Conservation (phyloP, 192 early-diverging fungal species). For the Rhizoclosmatium sp. region DNA sequence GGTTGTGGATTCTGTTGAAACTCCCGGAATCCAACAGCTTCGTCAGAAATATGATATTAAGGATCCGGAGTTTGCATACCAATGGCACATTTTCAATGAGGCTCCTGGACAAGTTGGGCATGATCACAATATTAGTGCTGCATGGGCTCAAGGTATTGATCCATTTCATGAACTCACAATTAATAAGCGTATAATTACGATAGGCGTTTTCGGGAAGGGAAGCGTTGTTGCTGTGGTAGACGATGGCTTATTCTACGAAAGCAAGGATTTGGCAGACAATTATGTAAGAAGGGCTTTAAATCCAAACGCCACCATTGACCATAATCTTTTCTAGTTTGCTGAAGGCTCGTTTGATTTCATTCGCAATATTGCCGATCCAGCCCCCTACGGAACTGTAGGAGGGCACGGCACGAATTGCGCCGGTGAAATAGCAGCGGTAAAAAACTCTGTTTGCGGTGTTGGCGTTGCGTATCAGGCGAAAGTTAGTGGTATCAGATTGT, state of each 20-base stretch:
- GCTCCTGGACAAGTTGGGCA: conserved; percentile 57
- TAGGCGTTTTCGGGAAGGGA: background rate
- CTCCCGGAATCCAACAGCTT: background rate
- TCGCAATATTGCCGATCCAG: conserved; percentile 75
- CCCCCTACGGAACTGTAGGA: conserved; percentile 60
- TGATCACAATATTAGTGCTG: conserved; percentile 94
- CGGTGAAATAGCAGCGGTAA: conserved; percentile 92
- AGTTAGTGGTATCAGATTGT: conserved; percentile 84
- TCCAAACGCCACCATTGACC: background rate
- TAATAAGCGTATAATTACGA: background rate
- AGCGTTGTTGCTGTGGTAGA: conserved; percentile 77
- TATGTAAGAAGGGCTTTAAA: conserved; percentile 69
- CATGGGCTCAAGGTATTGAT: conserved; percentile 79
- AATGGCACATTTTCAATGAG: conserved; percentile 59
- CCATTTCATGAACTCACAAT: background rate
- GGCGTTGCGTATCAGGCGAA: conserved; percentile 91
- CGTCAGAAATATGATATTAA: conserved; percentile 50
- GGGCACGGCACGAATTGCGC: conserved; percentile 96
- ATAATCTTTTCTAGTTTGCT: conserved; percentile 55
- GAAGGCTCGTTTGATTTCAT: conserved; percentile 96
- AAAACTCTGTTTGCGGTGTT: conserved; percentile 90
- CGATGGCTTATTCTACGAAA: conserved; percentile 90
- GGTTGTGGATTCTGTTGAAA: conserved; percentile 16
- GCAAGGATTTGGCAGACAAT: conserved; percentile 84
- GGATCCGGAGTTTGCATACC: conserved; percentile 24